Evolutionary conservation across 202 grass and related monocot genomes (phyloP).

Genomic region (Cymbopogon flexuosus): DNA sequence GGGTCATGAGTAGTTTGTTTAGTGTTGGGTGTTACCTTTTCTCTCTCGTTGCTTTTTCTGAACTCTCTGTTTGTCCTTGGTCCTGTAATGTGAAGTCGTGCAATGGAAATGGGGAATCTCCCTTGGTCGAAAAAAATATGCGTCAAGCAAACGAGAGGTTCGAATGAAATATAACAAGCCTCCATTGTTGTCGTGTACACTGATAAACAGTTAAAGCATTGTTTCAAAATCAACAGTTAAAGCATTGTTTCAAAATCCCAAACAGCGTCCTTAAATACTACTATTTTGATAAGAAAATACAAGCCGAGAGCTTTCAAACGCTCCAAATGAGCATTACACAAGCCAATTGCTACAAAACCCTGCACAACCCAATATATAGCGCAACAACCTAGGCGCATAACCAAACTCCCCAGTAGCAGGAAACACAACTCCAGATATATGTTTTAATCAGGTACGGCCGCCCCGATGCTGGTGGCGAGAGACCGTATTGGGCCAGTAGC

Average conservation of each 20-base stretch:
- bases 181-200: not conserved
- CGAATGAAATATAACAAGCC: not conserved
- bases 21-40: too few relatives aligned
- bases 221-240: not conserved
- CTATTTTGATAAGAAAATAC: constrained; percentile 7
- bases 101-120: too few relatives aligned
- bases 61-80: too few relatives aligned
- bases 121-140: too few relatives aligned
- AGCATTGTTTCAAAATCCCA: constrained; percentile 18
- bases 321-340: constrained; percentile 35
- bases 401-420: constrained; percentile 39
- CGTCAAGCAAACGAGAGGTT: not conserved
- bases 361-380: constrained; percentile 20
- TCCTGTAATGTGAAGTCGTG: too few relatives aligned
- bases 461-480: not conserved
- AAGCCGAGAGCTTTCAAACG: constrained; percentile 25
- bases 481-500: constrained; percentile 31
- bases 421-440: constrained; percentile 53
- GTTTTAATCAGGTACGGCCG: constrained; percentile 47
- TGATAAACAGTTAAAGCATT: not conserved
- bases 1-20: too few relatives aligned
- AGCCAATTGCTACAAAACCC: constrained; percentile 33
- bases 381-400: constrained; percentile 30
- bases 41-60: too few relatives aligned
- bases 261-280: constrained; percentile 19